Base-by-base conservation (phyloP, 176 grass and related monocot genomes). In the Aechmea fasciata region DNA sequence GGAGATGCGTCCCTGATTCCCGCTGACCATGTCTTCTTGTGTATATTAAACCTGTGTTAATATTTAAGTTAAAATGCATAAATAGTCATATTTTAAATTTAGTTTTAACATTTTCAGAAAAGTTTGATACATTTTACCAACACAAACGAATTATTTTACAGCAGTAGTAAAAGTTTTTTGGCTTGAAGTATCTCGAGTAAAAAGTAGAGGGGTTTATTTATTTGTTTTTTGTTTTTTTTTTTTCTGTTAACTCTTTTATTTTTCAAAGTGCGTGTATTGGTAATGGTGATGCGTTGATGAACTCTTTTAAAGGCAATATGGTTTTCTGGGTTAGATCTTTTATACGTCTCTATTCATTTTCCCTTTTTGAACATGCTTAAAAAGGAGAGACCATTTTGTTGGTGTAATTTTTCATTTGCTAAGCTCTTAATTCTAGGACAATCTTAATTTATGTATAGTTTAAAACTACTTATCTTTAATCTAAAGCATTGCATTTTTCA, bases 301-400 rank as follows among this genome's bases (percentile, higher is more conserved):
- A 15, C 11, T 13, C 29, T 55, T 18, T 55, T 18, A 13, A 59
- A 68, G 12, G 18, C 53, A 52, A 55, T 81, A 55, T 81, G 72
- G 63, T 72, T 79, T 75, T 83, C 84, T 20, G 67, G 52, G 71
- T 79, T 68, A 71, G 70, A 83, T 72, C 66, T 66, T 50, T 10
- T 51, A 61, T 22, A 18, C 10, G 17, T 41, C 33, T 61, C 0
- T 57, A 6, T 14, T 61, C 15, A 15, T 22, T 10, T n/a, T 22
- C 55, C 55, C 15, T 61, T 19, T 61, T 19, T 61, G 9, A 19
- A 61, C 55, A 20, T 61, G 20, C 9, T 61, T 61, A 18, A 18
- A 18, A 41, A 41, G 33, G 9, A 18, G 20, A 61, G 9, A 18
- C 55, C 20, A 61, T 22, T 61, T 61, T 22, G 55, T 2, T 59